These are phyloP conservation scores for Pyricularia pennisetigena DNA, from an alignment of 2,329 filamentous ascomycete genomes.

Conservation along the genomic window DNA sequence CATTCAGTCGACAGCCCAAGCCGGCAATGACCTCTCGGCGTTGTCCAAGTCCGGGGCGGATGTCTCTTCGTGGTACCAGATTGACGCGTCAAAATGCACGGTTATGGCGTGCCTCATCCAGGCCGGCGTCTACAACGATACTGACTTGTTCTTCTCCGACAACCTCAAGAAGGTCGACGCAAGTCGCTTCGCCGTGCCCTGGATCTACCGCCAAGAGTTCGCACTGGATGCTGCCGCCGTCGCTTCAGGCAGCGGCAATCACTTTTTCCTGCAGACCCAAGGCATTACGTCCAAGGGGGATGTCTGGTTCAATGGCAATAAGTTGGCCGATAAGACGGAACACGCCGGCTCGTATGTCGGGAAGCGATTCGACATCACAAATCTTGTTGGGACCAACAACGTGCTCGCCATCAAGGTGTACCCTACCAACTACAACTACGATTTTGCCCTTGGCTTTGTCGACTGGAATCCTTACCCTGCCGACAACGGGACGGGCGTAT, in stretches of 20 bases:
- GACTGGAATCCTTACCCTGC: conserved; percentile 54
- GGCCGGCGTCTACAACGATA: conserved; percentile 39
- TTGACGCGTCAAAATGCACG: conserved; percentile 36
- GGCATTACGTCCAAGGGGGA: conserved; percentile 52
- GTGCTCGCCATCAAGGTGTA: conserved; percentile 42
- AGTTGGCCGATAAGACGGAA: conserved; percentile 33
- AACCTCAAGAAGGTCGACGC: conserved; percentile 30
- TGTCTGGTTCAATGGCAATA: conserved; percentile 46
- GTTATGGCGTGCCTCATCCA: conserved; percentile 48
- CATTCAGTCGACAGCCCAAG: conserved; percentile 32
- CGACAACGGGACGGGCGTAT: conserved; percentile 54
- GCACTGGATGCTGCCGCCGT: conserved; percentile 17
- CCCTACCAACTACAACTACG: conserved; percentile 48
- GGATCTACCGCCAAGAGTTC: conserved; percentile 50
- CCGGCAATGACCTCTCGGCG: conserved; percentile 21
- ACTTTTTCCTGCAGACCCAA: conserved; percentile 45
- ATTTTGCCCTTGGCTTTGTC: conserved; percentile 49
- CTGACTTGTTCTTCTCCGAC: conserved; percentile 44
- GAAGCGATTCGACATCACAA: conserved; percentile 43
- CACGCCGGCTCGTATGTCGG: conserved; percentile 50
- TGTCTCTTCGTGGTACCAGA: conserved; percentile 39
- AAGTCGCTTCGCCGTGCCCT: conserved; percentile 40
- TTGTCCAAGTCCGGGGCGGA: conserved; percentile 34
- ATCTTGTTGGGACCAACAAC: conserved; percentile 30
- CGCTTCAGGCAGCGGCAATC: conserved; percentile 16